A percentile compares a stretch with the other conserved stretches of the same genome.
These are phyloP conservation scores for Entomortierella chlamydospora DNA, from an alignment of 192 early-diverging fungal species.

Conservation along the genomic window DNA sequence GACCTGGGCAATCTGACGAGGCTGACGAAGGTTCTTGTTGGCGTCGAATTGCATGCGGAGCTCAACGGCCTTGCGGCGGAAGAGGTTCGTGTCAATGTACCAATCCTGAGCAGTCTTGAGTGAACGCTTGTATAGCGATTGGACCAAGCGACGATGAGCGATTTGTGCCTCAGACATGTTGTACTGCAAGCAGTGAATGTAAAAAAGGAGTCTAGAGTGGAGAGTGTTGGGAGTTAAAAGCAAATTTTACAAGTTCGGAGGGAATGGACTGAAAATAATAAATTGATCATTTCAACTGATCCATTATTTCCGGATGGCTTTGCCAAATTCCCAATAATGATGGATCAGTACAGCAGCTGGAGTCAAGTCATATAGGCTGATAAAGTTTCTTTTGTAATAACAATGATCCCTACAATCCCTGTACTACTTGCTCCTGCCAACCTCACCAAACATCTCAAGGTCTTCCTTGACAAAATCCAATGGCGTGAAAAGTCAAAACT, in stretches of 20 bases:
- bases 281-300: too few species aligned
- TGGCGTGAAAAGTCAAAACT: conserved; percentile 46
- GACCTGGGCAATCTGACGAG: conserved; percentile 75
- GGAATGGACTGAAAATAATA: too few species aligned
- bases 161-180: conserved; percentile 60
- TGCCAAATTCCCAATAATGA: too few species aligned
- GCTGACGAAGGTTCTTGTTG: conserved; percentile 78
- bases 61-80: conserved; percentile 84
- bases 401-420: conserved; percentile 23
- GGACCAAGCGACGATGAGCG: conserved; percentile 79
- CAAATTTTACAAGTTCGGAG: not conserved
- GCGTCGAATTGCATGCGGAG: conserved; percentile 89
- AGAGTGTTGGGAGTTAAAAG: not conserved
- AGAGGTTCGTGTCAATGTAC: conserved; percentile 85
- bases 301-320: conserved; percentile 28
- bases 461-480: conserved; percentile 30
- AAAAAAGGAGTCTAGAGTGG: conserved; percentile 1
- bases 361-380: too few species aligned
- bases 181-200: conserved; percentile 2
- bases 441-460: conserved; percentile 42
- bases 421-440: conserved; percentile 29
- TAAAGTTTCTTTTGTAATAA: too few species aligned
- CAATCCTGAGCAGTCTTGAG: conserved; percentile 88
- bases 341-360: too few species aligned
- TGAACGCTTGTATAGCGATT: conserved; percentile 86